Conservation (phyloP, 2,329 filamentous ascomycete genomes). For the Dendryphion nanum region DNA sequence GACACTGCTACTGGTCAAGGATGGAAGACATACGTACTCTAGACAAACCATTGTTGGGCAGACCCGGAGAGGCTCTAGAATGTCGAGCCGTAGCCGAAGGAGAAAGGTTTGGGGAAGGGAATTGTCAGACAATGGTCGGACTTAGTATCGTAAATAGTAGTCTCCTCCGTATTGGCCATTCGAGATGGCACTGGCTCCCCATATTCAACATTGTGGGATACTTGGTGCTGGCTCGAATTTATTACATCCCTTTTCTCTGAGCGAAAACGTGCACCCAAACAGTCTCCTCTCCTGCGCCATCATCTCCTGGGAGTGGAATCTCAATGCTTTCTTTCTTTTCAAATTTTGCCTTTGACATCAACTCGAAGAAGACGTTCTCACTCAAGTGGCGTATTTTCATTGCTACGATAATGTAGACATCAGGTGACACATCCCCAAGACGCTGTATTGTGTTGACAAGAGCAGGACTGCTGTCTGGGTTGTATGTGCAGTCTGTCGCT, state of each 20-base stretch:
- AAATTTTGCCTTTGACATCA: constrained; percentile 41
- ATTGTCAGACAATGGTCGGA: too few relatives aligned
- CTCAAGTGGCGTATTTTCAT: constrained; percentile 68
- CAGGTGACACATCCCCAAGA: constrained; percentile 49
- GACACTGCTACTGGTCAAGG: not conserved
- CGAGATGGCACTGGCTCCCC: too few relatives aligned
- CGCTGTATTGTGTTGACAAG: constrained; percentile 58
- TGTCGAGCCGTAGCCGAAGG: too few relatives aligned
- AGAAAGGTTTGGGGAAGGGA: not conserved
- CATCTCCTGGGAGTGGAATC: constrained; percentile 10
- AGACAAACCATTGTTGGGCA: not conserved
- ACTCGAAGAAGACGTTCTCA: constrained; percentile 64
- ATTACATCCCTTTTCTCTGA: too few relatives aligned
- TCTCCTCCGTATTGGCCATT: too few relatives aligned
- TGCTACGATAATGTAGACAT: constrained; percentile 56
- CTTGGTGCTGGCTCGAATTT: too few relatives aligned
- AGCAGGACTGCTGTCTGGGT: constrained; percentile 62
- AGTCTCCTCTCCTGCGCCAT: constrained; percentile 21
- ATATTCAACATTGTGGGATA: too few relatives aligned
- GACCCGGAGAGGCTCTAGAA: not conserved
- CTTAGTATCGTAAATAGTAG: too few relatives aligned
- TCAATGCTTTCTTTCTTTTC: not conserved
- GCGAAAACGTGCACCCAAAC: constrained; percentile 25
- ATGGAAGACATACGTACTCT: not conserved
- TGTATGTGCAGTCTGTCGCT: constrained; percentile 73